These are phyloP conservation scores for Carex arenaria DNA, from an alignment of 202 grass and related monocot species.

Conservation along the genomic window DNA sequence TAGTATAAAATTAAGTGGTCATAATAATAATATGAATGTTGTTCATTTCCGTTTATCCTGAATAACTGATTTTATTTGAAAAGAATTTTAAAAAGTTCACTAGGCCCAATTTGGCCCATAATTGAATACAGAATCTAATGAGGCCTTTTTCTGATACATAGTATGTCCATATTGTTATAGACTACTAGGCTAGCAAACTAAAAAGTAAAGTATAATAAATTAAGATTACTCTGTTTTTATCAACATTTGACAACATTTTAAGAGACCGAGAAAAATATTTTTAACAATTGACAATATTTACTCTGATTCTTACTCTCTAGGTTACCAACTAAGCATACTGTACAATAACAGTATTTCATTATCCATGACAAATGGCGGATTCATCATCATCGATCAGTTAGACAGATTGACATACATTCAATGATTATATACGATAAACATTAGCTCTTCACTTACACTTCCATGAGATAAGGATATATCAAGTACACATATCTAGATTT, in stretches of 20 bases:
- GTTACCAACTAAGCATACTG: too few relatives aligned
- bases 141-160: too few relatives aligned
- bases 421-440: background rate
- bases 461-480: background rate
- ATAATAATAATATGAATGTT: background rate
- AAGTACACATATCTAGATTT: too few relatives aligned
- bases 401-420: background rate
- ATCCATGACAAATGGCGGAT: background rate
- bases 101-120: background rate
- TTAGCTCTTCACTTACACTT: background rate
- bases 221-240: background rate
- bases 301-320: too few relatives aligned
- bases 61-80: background rate
- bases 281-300: too few relatives aligned
- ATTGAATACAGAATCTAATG: background rate
- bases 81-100: background rate
- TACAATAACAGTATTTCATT: background rate
- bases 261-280: too few relatives aligned
- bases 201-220: background rate
- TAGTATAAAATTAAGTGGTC: background rate
- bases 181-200: background rate
- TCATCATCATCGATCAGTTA: background rate
- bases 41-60: background rate
- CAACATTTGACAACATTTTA: background rate
- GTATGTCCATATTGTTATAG: background rate